Evolutionary conservation across 2,329 filamentous ascomycete genomes (phyloP).

Genomic region (Nemania serpens): DNA sequence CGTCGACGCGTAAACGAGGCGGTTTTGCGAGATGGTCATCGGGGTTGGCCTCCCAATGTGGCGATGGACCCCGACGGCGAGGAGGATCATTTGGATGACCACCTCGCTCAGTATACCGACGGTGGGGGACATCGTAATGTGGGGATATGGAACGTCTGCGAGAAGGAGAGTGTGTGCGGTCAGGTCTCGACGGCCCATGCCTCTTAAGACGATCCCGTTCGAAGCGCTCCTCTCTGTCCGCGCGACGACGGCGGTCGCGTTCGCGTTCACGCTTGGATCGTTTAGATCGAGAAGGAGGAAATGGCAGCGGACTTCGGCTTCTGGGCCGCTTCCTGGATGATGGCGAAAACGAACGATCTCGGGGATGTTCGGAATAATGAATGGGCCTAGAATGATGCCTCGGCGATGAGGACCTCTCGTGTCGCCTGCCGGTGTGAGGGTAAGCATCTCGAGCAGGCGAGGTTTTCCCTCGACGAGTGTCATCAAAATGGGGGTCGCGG

Average conservation of each 20-base stretch:
- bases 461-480: conserved; percentile 29
- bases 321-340: conserved; percentile 49
- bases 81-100: conserved; percentile 32
- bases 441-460: conserved; percentile 30
- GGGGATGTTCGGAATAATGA: conserved; percentile 42
- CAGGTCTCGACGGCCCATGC: conserved; percentile 27
- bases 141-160: conserved; percentile 38
- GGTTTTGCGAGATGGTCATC: conserved; percentile 30
- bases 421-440: conserved; percentile 37
- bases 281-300: conserved; percentile 46
- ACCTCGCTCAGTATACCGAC: conserved; percentile 33
- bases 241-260: conserved; percentile 38
- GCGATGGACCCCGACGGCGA: conserved; percentile 37
- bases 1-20: conserved; percentile 31
- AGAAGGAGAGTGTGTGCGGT: conserved; percentile 31
- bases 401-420: conserved; percentile 39
- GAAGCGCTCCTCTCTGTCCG: conserved; percentile 32
- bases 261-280: conserved; percentile 48
- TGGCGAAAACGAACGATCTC: conserved; percentile 44
- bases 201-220: conserved; percentile 35
- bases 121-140: conserved; percentile 31
- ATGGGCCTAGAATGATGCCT: conserved; percentile 42
- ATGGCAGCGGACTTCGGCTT: conserved; percentile 48
- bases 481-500: conserved; percentile 43
- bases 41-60: conserved; percentile 30